Evolutionary conservation across 129 eudicot species (phyloP), one percentile per base, ranked within the genome.

Genomic region (Tanacetum coccineum): DNA sequence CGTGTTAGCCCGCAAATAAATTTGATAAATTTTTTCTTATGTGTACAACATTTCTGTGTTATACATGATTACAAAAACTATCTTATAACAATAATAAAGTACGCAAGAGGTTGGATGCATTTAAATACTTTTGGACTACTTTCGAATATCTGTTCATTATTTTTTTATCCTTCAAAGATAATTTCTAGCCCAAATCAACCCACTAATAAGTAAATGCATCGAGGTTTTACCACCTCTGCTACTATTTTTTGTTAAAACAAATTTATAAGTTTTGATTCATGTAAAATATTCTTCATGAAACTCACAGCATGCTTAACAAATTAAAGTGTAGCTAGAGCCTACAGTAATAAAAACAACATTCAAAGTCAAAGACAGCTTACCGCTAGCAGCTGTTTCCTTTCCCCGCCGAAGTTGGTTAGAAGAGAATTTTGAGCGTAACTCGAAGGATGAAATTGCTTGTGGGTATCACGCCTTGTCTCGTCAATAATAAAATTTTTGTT

Each of bases 401-500:
- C 86, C 52, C 93, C 87, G 39, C 77, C 72, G 52, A 80, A 70
- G 71, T 82, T 83, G 50, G 84, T 77, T 48, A 81, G 68, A 44
- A 64, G 70, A 32, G 90, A 74, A 59, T 80, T 48, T 36, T 62
- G 81, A 71, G 64, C 59, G 55, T 69, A 54, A 64, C 56, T 67
- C 39, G 66, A 51, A 40, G 88, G 83, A 72, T 75, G 84, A 69
- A 76, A 75, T 26, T 89, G 86, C 80, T 76, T 87, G 80, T 81
- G 89, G 26, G 97, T 82, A 68, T 84, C 87, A 59, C 99, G 97
- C 75, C 88, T 87, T 52, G 79, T 84, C 74, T 86, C 95, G 50
- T 94, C 97, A 25, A 87, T 79, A 13, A 72, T 63, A 62, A 84
- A 77, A 46, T 80, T 80, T 70, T 82, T 94, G 70, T 87, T 94